phyloP scores from a whole-genome alignment of 768 basidiomycete species.

The Russula emetica region DNA sequence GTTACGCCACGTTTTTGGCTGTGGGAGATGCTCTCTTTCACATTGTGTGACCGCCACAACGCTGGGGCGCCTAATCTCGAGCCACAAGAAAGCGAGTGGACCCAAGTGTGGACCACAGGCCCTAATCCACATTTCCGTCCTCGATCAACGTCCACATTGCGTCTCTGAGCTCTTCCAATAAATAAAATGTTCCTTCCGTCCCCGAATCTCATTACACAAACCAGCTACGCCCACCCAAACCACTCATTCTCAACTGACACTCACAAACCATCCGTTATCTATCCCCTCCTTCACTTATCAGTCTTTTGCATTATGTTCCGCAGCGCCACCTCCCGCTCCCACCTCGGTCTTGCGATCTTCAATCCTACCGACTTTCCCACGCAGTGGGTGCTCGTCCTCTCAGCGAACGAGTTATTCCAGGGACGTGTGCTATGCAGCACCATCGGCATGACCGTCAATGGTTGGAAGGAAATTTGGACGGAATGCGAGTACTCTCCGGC shows the following conservation, averaged over 20 bases:
- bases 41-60: neutral
- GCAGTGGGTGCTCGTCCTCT: neutral
- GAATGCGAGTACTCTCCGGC: neutral
- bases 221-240: neutral
- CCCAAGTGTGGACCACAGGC: no score
- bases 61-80: neutral
- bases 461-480: neutral
- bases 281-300: neutral
- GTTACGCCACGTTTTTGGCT: neutral
- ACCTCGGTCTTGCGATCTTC: neutral
- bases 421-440: neutral
- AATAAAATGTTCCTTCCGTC: neutral
- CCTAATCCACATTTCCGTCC: neutral
- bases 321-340: no score
- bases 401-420: neutral
- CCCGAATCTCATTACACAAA: neutral
- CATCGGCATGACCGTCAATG: neutral
- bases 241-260: neutral
- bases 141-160: no score
- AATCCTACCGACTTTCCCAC: neutral
- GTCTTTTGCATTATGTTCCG: neutral
- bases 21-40: neutral
- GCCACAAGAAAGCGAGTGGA: neutral
- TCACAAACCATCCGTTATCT: neutral
- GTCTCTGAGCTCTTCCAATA: no score